These are phyloP conservation scores for Penicillium canescens DNA, from an alignment of 495 filamentous ascomycete species.

Conservation along the genomic window DNA sequence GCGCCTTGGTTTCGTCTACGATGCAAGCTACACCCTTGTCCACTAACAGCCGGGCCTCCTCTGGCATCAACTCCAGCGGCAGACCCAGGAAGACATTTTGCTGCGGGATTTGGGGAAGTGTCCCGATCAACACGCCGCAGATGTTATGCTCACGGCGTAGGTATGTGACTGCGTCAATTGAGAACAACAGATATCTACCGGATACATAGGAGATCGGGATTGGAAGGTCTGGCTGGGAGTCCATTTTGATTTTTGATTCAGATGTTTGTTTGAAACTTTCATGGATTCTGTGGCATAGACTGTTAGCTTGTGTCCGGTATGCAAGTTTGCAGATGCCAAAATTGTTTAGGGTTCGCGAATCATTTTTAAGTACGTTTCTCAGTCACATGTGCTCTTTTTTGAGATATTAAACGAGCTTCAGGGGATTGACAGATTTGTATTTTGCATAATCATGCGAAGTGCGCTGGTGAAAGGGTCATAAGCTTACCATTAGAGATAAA, in stretches of 20 bases:
- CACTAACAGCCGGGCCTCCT: constrained; percentile 83
- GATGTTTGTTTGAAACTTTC: constrained; percentile 5
- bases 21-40: constrained; percentile 78
- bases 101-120: constrained; percentile 85
- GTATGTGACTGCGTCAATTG: constrained; percentile 77
- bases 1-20: constrained; percentile 70
- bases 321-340: constrained; percentile 1
- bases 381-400: constrained; percentile 47
- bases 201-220: constrained; percentile 83
- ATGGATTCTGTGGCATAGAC: constrained; percentile 14
- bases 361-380: constrained; percentile 53
- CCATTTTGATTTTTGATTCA: constrained; percentile 32
- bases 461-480: constrained; percentile 1
- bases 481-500: constrained; percentile 39
- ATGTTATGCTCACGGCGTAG: constrained; percentile 81
- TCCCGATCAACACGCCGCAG: constrained; percentile 82
- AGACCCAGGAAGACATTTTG: constrained; percentile 94
- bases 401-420: constrained; percentile 57
- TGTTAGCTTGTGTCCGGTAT: constrained; percentile 2
- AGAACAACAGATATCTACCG: constrained; percentile 85
- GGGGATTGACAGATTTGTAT: constrained; percentile 90
- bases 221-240: constrained; percentile 46
- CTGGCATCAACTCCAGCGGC: constrained; percentile 84
- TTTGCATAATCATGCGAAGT: constrained; percentile 68
- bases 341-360: constrained; percentile 11